phyloP scores from a whole-genome alignment of 31 red algal species.

The Pterothamnion heteromorphum region DNA sequence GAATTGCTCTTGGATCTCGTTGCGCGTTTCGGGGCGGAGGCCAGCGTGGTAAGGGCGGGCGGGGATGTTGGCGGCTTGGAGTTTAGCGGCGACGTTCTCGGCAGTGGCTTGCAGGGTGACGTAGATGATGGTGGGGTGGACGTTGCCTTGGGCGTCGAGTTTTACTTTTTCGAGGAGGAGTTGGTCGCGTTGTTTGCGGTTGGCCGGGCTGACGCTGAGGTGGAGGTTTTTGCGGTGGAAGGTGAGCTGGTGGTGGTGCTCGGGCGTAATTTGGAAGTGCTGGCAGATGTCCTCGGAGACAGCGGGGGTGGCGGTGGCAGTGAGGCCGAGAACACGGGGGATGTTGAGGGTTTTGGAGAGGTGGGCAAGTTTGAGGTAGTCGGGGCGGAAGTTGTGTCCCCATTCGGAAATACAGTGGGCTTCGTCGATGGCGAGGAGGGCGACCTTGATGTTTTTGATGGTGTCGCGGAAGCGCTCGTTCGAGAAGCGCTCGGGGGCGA shows the following conservation, averaged over 20 bases:
- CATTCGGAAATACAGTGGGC: slow-evolving; percentile 97
- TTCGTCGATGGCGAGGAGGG: slow-evolving; percentile 86
- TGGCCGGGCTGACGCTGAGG: slow-evolving; percentile 41
- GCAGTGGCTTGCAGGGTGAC: slow-evolving; percentile 65
- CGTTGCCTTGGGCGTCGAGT: slow-evolving; percentile 40
- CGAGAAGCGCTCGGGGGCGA: slow-evolving; percentile 85
- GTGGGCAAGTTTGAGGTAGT: slow-evolving; percentile 71
- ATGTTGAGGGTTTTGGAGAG: slow-evolving; percentile 57
- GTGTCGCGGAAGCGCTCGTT: slow-evolving; percentile 58
- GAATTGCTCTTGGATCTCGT: slow-evolving; percentile 65
- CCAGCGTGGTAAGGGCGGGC: slow-evolving; percentile 80
- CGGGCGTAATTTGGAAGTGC: slow-evolving; percentile 60
- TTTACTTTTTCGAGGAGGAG: not conserved
- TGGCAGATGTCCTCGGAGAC: slow-evolving; percentile 73
- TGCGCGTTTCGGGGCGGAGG: slow-evolving; percentile 60
- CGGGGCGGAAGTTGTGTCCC: slow-evolving; percentile 93
- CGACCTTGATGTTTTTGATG: slow-evolving; percentile 39
- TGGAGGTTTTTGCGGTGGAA: slow-evolving; percentile 55
- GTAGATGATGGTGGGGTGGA: slow-evolving; percentile 70
- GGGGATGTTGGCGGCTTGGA: slow-evolving; percentile 50
- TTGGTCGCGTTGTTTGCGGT: not conserved
- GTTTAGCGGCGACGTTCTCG: slow-evolving; percentile 49
- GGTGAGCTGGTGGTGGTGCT: slow-evolving; percentile 37
- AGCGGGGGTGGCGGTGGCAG: slow-evolving; percentile 80
- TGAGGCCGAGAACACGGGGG: slow-evolving; percentile 69